Percentiles rank a stretch among this genome's conserved stretches.
These are phyloP conservation scores for Hymenoscyphus infarciens DNA, from an alignment of 2,329 filamentous ascomycete species.

Conservation along the genomic window DNA sequence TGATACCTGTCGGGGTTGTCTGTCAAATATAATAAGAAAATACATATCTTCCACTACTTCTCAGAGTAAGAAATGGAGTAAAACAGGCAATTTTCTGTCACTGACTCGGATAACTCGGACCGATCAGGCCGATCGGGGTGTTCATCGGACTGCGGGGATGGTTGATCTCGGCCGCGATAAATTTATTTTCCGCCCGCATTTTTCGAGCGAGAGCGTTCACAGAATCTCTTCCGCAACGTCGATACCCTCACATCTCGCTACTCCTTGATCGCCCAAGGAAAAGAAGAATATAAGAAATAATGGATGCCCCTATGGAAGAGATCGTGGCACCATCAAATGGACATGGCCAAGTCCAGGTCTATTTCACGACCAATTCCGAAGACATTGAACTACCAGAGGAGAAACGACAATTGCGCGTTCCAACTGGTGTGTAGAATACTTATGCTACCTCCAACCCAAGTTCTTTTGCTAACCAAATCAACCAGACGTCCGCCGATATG, in stretches of 20 bases:
- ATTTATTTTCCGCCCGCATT: slow-evolving; percentile 2
- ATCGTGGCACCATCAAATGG: slow-evolving; percentile 16
- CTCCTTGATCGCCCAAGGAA: not conserved
- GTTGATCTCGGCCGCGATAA: not conserved
- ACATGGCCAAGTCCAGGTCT: slow-evolving; percentile 58
- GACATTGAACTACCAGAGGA: slow-evolving; percentile 61
- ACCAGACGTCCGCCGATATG: slow-evolving; percentile 65
- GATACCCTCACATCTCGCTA: not conserved
- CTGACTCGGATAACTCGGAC: no score
- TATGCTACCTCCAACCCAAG: not conserved
- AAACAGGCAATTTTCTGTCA: no score
- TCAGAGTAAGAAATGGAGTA: no score
- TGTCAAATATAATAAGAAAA: no score
- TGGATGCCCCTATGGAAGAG: slow-evolving; percentile 22
- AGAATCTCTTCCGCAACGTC: not conserved
- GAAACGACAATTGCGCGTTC: slow-evolving; percentile 60
- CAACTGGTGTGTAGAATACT: slow-evolving; percentile 45
- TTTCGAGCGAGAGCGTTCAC: not conserved
- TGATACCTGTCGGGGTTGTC: no score
- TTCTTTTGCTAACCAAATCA: slow-evolving; percentile 8
- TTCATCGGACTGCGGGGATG: not conserved
- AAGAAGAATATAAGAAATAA: not conserved
- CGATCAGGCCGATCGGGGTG: no score
- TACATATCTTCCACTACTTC: no score
- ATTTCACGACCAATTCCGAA: slow-evolving; percentile 61